Conservation (phyloP, 1,284 basidiomycete species). For the Apiotrichum gracile region DNA sequence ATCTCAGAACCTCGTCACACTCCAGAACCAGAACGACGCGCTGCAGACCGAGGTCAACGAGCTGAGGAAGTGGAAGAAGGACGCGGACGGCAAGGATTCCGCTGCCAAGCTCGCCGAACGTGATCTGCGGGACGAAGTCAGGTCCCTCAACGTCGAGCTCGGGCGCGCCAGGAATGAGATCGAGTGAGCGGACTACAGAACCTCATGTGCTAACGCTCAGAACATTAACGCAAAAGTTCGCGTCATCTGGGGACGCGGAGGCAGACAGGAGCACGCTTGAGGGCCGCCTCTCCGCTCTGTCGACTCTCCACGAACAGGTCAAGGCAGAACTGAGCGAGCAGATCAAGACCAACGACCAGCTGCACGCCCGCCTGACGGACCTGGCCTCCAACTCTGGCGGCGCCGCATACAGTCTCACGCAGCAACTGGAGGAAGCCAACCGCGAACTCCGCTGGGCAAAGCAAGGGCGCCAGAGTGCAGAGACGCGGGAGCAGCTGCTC, state of each 20-base stretch:
- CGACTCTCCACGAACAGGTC: conserved; percentile 29
- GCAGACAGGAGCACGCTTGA: no score
- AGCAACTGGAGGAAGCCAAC: conserved; percentile 27
- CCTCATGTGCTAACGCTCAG: conserved; percentile 15
- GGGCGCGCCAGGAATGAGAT: conserved; percentile 41
- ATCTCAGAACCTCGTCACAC: conserved; percentile 27
- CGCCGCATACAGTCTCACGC: conserved; percentile 23
- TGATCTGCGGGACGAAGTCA: conserved; percentile 31
- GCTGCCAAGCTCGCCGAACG: conserved; percentile 28
- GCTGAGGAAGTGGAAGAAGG: conserved; percentile 37
- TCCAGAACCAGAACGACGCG: conserved; percentile 28
- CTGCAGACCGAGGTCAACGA: conserved; percentile 36
- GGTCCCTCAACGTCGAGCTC: conserved; percentile 33
- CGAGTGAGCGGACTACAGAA: conserved; percentile 30
- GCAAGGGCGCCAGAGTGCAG: conserved; percentile 36
- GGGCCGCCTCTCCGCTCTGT: conserved; percentile 32
- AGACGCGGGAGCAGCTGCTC: conserved; percentile 32
- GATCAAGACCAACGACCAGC: conserved; percentile 24
- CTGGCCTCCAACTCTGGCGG: conserved; percentile 24
- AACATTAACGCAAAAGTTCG: conserved; percentile 42
- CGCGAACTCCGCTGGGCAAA: conserved; percentile 42
- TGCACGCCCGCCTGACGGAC: conserved; percentile 26
- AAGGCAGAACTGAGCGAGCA: conserved; percentile 27
- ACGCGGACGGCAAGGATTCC: conserved; percentile 30
- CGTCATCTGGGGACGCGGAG: no score